phyloP scores from a whole-genome alignment of 2,329 filamentous ascomycete genomes.

The Hirsutella thompsonii region DNA sequence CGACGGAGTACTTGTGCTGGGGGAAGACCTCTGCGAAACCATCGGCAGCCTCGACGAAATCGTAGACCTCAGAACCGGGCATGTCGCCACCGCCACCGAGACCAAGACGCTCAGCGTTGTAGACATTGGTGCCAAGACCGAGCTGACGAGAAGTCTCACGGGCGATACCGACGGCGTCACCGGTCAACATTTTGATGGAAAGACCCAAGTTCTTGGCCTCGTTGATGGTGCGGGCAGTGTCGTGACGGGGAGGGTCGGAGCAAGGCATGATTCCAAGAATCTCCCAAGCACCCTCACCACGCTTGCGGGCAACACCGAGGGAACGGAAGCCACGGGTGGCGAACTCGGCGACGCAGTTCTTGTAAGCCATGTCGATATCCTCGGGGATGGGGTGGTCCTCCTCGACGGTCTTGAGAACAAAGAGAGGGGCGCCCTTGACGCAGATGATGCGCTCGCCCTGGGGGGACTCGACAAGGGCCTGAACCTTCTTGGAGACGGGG shows the following conservation, averaged over 20 bases:
- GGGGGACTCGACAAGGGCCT: slow-evolving; percentile 69
- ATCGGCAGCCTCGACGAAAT: slow-evolving; percentile 91
- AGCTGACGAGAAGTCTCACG: slow-evolving; percentile 85
- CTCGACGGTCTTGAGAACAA: slow-evolving; percentile 77
- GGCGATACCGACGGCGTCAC: slow-evolving; percentile 86
- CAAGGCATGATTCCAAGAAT: slow-evolving; percentile 93
- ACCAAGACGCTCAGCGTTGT: slow-evolving; percentile 86
- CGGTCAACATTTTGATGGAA: slow-evolving; percentile 92
- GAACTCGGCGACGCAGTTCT: slow-evolving; percentile 86
- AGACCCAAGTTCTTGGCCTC: slow-evolving; percentile 81
- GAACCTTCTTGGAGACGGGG: slow-evolving; percentile 87
- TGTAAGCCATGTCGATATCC: slow-evolving; percentile 69
- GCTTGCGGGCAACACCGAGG: slow-evolving; percentile 84
- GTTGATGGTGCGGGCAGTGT: slow-evolving; percentile 80
- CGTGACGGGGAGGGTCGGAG: slow-evolving; percentile 80
- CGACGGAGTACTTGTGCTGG: slow-evolving; percentile 90
- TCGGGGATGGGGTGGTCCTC: slow-evolving; percentile 71
- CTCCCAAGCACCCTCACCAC: slow-evolving; percentile 70
- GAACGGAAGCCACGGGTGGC: slow-evolving; percentile 89
- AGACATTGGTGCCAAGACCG: slow-evolving; percentile 84
- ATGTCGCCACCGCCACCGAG: slow-evolving; percentile 83
- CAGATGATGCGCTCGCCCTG: slow-evolving; percentile 76
- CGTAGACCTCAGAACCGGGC: slow-evolving; percentile 86
- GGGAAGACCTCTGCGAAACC: slow-evolving; percentile 92
- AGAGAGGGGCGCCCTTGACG: slow-evolving; percentile 82